Evolutionary conservation across 148 eudicot genomes (phyloP).

Genomic region (Agrostemma githago): DNA sequence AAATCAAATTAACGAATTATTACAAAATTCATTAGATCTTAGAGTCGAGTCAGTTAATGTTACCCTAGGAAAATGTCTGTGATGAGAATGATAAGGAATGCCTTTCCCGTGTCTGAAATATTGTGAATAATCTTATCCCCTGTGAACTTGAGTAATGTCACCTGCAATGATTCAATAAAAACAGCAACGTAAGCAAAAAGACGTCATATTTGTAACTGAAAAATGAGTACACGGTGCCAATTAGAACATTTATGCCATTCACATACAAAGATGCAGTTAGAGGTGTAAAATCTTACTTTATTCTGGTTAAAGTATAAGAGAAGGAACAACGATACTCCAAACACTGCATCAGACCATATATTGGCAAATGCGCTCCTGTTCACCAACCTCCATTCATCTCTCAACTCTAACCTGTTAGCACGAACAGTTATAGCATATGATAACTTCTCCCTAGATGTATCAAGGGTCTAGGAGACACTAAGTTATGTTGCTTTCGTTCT

Average conservation of each 20-base stretch:
- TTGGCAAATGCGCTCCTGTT: slow-evolving; percentile 94
- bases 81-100: slow-evolving; percentile 74
- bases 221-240: neutral
- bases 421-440: neutral
- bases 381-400: slow-evolving; percentile 72
- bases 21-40: neutral
- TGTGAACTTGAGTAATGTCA: slow-evolving; percentile 91
- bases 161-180: slow-evolving; percentile 50
- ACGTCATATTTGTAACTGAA: neutral
- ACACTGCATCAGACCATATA: slow-evolving; percentile 85
- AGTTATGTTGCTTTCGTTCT: neutral
- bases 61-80: slow-evolving; percentile 97
- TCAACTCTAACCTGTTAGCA: slow-evolving; percentile 69
- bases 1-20: slow-evolving; percentile 1
- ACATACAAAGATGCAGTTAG: slow-evolving; percentile 5
- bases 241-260: neutral
- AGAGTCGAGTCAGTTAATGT: slow-evolving; percentile 4
- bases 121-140: slow-evolving; percentile 89
- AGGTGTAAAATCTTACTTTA: slow-evolving; percentile 44
- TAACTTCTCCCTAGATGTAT: neutral
- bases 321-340: slow-evolving; percentile 73
- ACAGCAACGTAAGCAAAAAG: neutral
- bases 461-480: neutral
- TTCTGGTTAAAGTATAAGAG: slow-evolving; percentile 81
- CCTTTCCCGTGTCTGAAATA: slow-evolving; percentile 91